These are phyloP conservation scores for Pyrus communis DNA, from an alignment of 306 rosid genomes.

Conservation along the genomic window DNA sequence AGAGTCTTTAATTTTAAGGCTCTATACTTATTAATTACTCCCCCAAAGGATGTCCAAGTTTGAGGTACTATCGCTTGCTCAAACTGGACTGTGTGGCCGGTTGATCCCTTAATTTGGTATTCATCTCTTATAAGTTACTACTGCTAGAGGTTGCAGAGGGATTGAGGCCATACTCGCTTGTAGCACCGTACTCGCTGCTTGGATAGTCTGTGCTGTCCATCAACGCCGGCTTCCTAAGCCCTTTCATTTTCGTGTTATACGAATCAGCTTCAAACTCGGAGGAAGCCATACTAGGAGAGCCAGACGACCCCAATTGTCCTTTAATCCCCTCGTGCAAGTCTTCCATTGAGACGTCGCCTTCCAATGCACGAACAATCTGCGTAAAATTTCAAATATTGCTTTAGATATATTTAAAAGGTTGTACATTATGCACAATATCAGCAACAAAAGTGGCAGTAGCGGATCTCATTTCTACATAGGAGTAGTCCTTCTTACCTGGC, in stretches of 20 bases:
- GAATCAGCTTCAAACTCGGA: conserved; percentile 33
- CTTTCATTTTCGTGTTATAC: conserved; percentile 53
- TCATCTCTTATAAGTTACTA: not conserved
- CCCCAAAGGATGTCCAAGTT: not conserved
- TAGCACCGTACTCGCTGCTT: conserved; percentile 57
- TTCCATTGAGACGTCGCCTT: conserved; percentile 70
- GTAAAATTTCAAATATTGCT: not conserved
- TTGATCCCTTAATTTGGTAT: not conserved
- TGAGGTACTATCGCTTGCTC: not conserved
- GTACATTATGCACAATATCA: not conserved
- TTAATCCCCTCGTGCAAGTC: conserved; percentile 46
- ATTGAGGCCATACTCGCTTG: conserved; percentile 15
- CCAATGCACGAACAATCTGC: conserved; percentile 69
- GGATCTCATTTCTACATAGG: too few relatives aligned
- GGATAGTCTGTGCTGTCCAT: conserved; percentile 21
- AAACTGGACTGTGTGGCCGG: not conserved
- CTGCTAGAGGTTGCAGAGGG: not conserved
- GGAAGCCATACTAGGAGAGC: conserved; percentile 6
- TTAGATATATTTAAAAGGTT: not conserved
- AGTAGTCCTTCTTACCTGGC: conserved; percentile 42
- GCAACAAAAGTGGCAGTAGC: not conserved
- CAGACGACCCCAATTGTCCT: not conserved
- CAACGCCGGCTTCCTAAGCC: conserved; percentile 34
- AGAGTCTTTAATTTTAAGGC: not conserved
- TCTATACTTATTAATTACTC: not conserved